These are phyloP conservation scores for Tuber umbilicatum DNA, from an alignment of 495 filamentous ascomycete species.

Conservation along the genomic window DNA sequence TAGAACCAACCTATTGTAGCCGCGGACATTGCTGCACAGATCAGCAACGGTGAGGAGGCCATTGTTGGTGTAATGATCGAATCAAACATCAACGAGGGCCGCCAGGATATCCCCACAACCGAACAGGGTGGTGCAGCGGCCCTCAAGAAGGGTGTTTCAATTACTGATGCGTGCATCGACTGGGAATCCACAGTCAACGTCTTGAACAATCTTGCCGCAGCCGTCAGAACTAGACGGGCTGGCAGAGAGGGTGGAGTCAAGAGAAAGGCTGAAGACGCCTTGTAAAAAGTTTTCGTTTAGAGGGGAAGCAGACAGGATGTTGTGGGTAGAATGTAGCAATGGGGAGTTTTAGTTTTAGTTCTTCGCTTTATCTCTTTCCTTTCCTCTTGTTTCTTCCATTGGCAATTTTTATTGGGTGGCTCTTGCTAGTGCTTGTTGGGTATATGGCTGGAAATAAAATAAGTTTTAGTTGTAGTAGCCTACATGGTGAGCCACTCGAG, in stretches of 20 bases:
- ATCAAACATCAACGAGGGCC: constrained; percentile 91
- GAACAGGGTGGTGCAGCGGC: constrained; percentile 61
- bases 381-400: neutral
- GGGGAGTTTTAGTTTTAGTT: constrained; percentile 12
- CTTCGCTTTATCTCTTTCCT: neutral
- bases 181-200: constrained; percentile 84
- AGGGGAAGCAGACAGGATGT: neutral
- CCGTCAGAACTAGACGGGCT: constrained; percentile 65
- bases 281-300: constrained; percentile 9
- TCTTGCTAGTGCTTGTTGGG: neutral
- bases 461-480: neutral
- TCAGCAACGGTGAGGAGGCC: constrained; percentile 75
- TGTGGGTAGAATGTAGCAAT: constrained; percentile 5
- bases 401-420: neutral
- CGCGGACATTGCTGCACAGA: constrained; percentile 70
- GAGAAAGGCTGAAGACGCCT: constrained; percentile 30
- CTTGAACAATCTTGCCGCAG: constrained; percentile 77
- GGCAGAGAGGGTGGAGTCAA: constrained; percentile 22
- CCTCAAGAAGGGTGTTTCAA: constrained; percentile 86
- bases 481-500: neutral
- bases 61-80: constrained; percentile 99
- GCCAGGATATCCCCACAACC: constrained; percentile 76
- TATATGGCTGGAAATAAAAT: neutral
- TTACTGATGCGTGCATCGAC: constrained; percentile 95
- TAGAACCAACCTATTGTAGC: constrained; percentile 90